Evolutionary conservation across 108 stramenopile species (phyloP), one percentile per base, ranked within the genome.

Genomic region (Skeletonema marinoi): DNA sequence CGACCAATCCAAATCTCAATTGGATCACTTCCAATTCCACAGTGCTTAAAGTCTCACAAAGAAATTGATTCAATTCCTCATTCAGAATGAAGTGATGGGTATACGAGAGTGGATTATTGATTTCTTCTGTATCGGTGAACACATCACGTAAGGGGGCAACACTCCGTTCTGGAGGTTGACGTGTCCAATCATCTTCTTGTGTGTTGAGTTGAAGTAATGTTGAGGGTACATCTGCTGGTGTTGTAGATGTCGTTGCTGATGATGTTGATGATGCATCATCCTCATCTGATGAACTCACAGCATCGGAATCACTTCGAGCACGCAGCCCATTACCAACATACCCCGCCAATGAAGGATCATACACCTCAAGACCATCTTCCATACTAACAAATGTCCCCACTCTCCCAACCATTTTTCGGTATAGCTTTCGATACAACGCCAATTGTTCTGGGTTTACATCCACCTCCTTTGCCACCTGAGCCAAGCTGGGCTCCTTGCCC

Each of bases 1-100:
- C 85, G 12, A 83, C 85, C 65, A 90, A 59, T 5, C 89, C 89
- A 76, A 83, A 90, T 66, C 82, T 59, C 77, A 88, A 73, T 66
- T 83, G 89, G 73, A 90, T 86, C 36, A 87, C 76, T 66, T 81
- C 66, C 29, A 75, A 58, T 42, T 90, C 89, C 14, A 66, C 54
- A 19, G 68, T 72, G 10, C 67, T 73, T 65, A 90, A 73, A 3
- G 82, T 86, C 19, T 73, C 76, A 2, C 63, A 56, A n/a, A 90
- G 63, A 61, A 90, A 90, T 36, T 84, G 76, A 39, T 84, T 74
- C 36, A 90, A 61, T 54, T 67, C 66, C 33, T 75, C 74, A 71
- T 83, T 83, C 36, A 84, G 73, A 13, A 68, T 64, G 39, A 81
- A 84, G 76, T 88, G 78, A 59, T 84, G 81, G 13, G 65, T 71